Conservation (phyloP, 345 rosid species). For the Mangifera indica region DNA sequence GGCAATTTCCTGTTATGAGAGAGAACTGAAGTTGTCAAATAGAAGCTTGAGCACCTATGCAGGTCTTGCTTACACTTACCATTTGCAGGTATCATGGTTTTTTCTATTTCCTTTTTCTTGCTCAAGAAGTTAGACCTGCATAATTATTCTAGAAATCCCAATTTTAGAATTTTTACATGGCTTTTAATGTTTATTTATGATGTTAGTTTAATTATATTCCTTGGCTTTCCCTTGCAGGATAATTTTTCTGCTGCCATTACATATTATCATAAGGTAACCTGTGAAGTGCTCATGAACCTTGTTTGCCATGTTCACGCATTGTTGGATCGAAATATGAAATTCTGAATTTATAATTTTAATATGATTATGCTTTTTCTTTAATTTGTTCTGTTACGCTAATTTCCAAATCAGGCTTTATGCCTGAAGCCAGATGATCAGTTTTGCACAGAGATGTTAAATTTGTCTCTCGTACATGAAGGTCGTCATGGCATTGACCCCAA, state of each 20-base stretch:
- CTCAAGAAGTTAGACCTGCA: too few species aligned
- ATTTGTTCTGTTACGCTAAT: not conserved
- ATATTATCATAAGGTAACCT: constrained; percentile 76
- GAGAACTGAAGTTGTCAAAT: constrained; percentile 74
- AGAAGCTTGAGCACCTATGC: constrained; percentile 90
- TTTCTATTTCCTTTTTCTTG: not conserved
- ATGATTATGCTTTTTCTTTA: not conserved
- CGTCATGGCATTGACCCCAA: constrained; percentile 56
- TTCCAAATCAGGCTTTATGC: constrained; percentile 64
- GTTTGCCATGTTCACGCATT: not conserved
- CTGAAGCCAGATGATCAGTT: constrained; percentile 80
- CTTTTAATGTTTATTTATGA: not conserved
- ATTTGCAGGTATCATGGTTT: constrained; percentile 65
- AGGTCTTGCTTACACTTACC: constrained; percentile 95
- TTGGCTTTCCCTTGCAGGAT: constrained; percentile 50
- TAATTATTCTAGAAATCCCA: not conserved
- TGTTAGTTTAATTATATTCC: not conserved
- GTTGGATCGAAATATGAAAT: not conserved
- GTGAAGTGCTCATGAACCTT: not conserved
- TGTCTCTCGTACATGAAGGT: constrained; percentile 73
- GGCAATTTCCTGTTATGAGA: constrained; percentile 76
- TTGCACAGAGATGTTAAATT: constrained; percentile 80
- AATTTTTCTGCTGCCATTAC: constrained; percentile 76
- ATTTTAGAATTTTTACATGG: not conserved
- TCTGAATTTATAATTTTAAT: not conserved